These are phyloP conservation scores for Lentinus polychrous DNA, from an alignment of 1,284 basidiomycete species.

Conservation along the genomic window DNA sequence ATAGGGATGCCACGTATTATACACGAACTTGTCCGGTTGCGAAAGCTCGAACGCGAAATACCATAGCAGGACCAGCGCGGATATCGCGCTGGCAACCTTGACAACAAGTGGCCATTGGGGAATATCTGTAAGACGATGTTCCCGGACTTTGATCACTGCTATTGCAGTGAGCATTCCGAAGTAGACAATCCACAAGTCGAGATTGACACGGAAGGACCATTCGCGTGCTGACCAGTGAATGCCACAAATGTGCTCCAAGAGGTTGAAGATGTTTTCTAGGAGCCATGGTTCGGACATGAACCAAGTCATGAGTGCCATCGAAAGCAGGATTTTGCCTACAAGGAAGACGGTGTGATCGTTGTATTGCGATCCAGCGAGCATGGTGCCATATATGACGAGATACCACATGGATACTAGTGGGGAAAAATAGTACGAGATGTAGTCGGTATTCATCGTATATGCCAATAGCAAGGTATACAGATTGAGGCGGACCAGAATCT, in stretches of 20 bases:
- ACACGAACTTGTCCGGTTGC: slow-evolving; percentile 73
- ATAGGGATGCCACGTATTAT: slow-evolving; percentile 81
- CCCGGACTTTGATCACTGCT: slow-evolving; percentile 69
- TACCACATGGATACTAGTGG: slow-evolving; percentile 83
- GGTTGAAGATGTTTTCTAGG: slow-evolving; percentile 55
- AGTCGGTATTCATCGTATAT: slow-evolving; percentile 88
- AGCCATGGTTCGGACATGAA: slow-evolving; percentile 64
- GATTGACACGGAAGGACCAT: slow-evolving; percentile 81
- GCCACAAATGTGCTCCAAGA: slow-evolving; percentile 58
- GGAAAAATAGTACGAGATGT: slow-evolving; percentile 84
- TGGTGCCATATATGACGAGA: slow-evolving; percentile 76
- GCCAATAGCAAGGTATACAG: slow-evolving; percentile 75
- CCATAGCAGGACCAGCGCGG: slow-evolving; percentile 57
- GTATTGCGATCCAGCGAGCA: slow-evolving; percentile 63
- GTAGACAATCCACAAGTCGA: slow-evolving; percentile 87
- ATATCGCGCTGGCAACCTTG: slow-evolving; percentile 40
- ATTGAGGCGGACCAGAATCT: slow-evolving; percentile 80
- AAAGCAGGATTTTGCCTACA: slow-evolving; percentile 61
- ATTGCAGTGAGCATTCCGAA: slow-evolving; percentile 78
- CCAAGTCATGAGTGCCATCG: slow-evolving; percentile 53
- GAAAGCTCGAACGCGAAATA: slow-evolving; percentile 79
- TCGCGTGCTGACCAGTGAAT: slow-evolving; percentile 82
- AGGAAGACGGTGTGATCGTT: slow-evolving; percentile 70
- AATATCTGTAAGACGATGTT: slow-evolving; percentile 65
- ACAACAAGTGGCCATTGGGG: slow-evolving; percentile 53